These are phyloP conservation scores for Penicillium digitatum DNA, from an alignment of 2,329 filamentous ascomycete species.

Conservation along the genomic window DNA sequence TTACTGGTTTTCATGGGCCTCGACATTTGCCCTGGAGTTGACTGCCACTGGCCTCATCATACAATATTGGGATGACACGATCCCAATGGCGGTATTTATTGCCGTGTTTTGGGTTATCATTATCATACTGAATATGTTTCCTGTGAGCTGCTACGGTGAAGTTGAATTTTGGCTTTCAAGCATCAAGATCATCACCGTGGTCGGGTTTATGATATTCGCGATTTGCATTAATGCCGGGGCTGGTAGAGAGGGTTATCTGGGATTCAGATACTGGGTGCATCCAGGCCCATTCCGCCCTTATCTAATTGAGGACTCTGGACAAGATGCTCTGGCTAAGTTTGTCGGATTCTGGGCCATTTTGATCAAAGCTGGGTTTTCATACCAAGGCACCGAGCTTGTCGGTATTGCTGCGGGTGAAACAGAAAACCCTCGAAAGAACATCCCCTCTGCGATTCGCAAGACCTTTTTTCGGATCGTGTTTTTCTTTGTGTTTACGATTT, in stretches of 20 bases:
- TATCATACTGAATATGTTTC: constrained; percentile 7
- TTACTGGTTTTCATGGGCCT: constrained; percentile 67
- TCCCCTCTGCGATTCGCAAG: constrained; percentile 68
- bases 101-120: constrained; percentile 8
- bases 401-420: constrained; percentile 74
- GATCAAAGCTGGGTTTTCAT: constrained; percentile 41
- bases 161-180: constrained; percentile 9
- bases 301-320: constrained; percentile 73
- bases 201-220: constrained; percentile 58
- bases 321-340: constrained; percentile 65
- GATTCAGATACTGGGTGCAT: constrained; percentile 9
- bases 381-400: constrained; percentile 66
- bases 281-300: constrained; percentile 56
- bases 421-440: constrained; percentile 65
- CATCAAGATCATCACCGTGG: constrained; percentile 7
- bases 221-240: constrained; percentile 45
- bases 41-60: constrained; percentile 7
- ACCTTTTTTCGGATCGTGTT: constrained; percentile 71
- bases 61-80: constrained; percentile 5
- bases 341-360: constrained; percentile 57
- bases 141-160: constrained; percentile 8
- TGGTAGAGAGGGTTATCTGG: constrained; percentile 4
- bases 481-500: constrained; percentile 46
- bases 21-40: constrained; percentile 7
- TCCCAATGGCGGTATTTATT: constrained; percentile 7